A percentile compares a stretch with the other conserved stretches of the same genome.
Evolutionary conservation across 257 asterid genomes (phyloP).

Genomic region (Penstemon barbatus): DNA sequence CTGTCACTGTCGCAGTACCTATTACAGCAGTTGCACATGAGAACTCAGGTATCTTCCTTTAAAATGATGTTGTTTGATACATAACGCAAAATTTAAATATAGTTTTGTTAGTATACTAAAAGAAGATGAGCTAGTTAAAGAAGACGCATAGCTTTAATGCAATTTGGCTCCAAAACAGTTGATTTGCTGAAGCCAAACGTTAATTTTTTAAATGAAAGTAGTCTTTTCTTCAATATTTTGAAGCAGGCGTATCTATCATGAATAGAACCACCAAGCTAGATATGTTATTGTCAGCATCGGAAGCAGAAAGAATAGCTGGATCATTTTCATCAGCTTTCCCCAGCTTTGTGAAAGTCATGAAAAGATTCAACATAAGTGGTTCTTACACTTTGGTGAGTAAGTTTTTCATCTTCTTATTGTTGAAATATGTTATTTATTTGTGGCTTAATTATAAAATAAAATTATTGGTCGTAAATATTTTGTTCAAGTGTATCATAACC

Average conservation of each 20-base stretch:
- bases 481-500: background rate
- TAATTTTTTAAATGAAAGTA: constrained; percentile 3
- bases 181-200: background rate
- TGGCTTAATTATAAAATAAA: constrained; percentile 10
- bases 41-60: constrained; percentile 44
- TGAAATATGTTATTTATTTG: background rate
- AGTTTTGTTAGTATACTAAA: background rate
- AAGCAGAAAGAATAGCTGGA: constrained; percentile 72
- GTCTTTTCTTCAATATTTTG: constrained; percentile 22
- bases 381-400: constrained; percentile 84
- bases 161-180: background rate
- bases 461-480: constrained; percentile 5
- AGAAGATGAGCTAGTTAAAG: background rate
- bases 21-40: constrained; percentile 36
- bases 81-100: background rate
- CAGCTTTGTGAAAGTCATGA: constrained; percentile 78
- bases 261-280: constrained; percentile 43
- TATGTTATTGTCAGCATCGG: constrained; percentile 62
- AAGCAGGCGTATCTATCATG: constrained; percentile 46
- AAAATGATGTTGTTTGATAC: background rate
- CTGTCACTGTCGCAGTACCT: constrained; percentile 61
- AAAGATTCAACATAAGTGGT: constrained; percentile 86
- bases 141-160: background rate
- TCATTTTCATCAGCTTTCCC: constrained; percentile 75
- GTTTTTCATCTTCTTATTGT: background rate